Conservation (phyloP, 495 filamentous ascomycete genomes). For the Venustampulla echinocandica region DNA sequence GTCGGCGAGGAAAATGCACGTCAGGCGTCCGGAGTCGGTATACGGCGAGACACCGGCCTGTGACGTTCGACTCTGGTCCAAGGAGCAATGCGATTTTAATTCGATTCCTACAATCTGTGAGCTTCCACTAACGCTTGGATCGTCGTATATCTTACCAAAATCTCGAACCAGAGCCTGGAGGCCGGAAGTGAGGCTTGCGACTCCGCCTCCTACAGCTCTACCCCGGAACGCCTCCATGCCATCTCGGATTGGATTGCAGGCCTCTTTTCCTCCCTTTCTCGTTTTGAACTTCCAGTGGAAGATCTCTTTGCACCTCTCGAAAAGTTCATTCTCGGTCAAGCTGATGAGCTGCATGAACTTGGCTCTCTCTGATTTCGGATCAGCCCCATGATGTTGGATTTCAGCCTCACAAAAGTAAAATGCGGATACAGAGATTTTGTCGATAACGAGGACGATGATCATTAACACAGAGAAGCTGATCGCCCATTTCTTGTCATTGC, state of each 20-base stretch:
- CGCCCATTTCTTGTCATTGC: constrained; percentile 21
- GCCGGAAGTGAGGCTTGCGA: constrained; percentile 11
- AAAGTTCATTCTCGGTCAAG: constrained; percentile 19
- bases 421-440: constrained; percentile 16
- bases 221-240: constrained; percentile 17
- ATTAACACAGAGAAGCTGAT: constrained; percentile 20
- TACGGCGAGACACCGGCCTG: background rate
- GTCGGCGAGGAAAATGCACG: constrained; percentile 21
- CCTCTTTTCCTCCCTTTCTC: constrained; percentile 21
- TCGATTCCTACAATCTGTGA: constrained; percentile 14
- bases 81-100: constrained; percentile 6
- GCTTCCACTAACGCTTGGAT: background rate
- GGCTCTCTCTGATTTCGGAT: constrained; percentile 6
- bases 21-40: constrained; percentile 15
- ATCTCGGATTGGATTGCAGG: constrained; percentile 24
- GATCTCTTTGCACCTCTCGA: constrained; percentile 23
- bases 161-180: constrained; percentile 6
- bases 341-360: constrained; percentile 15
- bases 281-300: constrained; percentile 25
- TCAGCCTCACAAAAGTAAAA: constrained; percentile 15
- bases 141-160: constrained; percentile 14
- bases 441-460: constrained; percentile 16
- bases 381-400: constrained; percentile 9
- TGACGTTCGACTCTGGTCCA: background rate
- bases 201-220: constrained; percentile 4